Conservation (phyloP, 2,329 filamentous ascomycete species). For the Aureobasidium sp. region DNA sequence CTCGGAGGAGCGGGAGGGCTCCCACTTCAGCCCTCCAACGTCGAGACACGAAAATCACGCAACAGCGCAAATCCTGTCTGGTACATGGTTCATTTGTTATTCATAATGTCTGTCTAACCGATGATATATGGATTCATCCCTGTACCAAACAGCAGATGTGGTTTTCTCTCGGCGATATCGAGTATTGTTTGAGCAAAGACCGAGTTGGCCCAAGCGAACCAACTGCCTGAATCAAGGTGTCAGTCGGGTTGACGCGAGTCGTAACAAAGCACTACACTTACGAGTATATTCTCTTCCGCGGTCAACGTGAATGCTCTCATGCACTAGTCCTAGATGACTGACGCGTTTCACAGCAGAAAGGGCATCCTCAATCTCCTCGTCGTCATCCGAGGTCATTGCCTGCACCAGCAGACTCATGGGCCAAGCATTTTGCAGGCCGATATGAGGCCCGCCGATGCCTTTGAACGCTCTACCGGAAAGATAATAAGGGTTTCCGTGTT, state of each 20-base stretch:
- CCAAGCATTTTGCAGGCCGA: slow-evolving; percentile 88
- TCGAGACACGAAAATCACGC: not conserved
- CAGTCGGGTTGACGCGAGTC: slow-evolving; percentile 2
- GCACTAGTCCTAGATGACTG: slow-evolving; percentile 71
- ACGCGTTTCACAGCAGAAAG: slow-evolving; percentile 68
- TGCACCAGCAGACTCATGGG: slow-evolving; percentile 92
- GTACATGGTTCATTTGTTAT: not conserved
- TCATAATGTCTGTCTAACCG: slow-evolving; percentile 18
- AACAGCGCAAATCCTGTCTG: not conserved
- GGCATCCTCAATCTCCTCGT: slow-evolving; percentile 70
- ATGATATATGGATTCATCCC: slow-evolving; percentile 53
- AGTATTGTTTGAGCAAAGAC: slow-evolving; percentile 91
- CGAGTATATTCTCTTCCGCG: slow-evolving; percentile 64
- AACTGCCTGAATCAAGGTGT: slow-evolving; percentile 52
- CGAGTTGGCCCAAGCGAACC: slow-evolving; percentile 98
- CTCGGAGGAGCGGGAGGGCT: not conserved
- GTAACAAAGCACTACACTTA: slow-evolving; percentile 33
- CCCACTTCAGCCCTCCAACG: not conserved
- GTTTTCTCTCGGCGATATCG: slow-evolving; percentile 81
- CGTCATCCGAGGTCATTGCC: slow-evolving; percentile 78
- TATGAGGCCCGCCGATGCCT: slow-evolving; percentile 79
- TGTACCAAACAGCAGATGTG: slow-evolving; percentile 72
- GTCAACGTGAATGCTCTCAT: slow-evolving; percentile 88
- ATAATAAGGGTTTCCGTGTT: slow-evolving; percentile 80
- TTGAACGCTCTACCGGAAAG: slow-evolving; percentile 68